These are phyloP conservation scores for Rosa lucieae DNA, from an alignment of 306 rosid genomes.

Conservation along the genomic window DNA sequence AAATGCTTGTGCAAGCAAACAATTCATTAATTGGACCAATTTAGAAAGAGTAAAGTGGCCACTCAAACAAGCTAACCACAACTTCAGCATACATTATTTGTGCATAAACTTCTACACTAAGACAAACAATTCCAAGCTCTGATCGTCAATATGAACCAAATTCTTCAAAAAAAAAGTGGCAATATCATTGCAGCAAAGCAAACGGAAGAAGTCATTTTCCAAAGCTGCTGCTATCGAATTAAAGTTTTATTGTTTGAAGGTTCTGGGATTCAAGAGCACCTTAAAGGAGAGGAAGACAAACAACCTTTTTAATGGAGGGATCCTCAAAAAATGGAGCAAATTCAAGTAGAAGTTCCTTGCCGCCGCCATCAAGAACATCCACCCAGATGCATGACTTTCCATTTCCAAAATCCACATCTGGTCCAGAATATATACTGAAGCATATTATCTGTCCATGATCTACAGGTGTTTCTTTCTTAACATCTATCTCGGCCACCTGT, in stretches of 20 bases:
- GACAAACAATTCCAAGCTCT: not conserved
- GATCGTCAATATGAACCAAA: slow-evolving; percentile 3
- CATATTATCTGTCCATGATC: slow-evolving; percentile 94
- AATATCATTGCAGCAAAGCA: not conserved
- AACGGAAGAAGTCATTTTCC: not conserved
- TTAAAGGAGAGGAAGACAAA: slow-evolving; percentile 28
- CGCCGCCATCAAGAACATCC: slow-evolving; percentile 97
- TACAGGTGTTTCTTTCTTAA: slow-evolving; percentile 89
- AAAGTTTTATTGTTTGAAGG: not conserved
- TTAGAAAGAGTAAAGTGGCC: not conserved
- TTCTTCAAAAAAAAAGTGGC: not conserved
- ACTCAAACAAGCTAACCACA: not conserved
- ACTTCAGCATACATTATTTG: not conserved
- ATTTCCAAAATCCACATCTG: slow-evolving; percentile 81
- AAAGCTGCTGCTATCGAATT: not conserved
- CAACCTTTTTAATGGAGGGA: slow-evolving; percentile 75
- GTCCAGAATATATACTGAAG: slow-evolving; percentile 86
- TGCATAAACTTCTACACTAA: not conserved
- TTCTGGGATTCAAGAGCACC: slow-evolving; percentile 13
- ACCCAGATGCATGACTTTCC: slow-evolving; percentile 98
- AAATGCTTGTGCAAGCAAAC: not conserved
- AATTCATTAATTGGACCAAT: not conserved
- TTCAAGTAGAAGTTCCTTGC: slow-evolving; percentile 60
- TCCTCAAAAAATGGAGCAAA: slow-evolving; percentile 82
- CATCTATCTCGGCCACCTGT: slow-evolving; percentile 88